Percentiles rank a stretch among this genome's conserved stretches.
These are phyloP conservation scores for Sphaerulina musiva DNA, from an alignment of 2,329 filamentous ascomycete genomes.

Conservation along the genomic window DNA sequence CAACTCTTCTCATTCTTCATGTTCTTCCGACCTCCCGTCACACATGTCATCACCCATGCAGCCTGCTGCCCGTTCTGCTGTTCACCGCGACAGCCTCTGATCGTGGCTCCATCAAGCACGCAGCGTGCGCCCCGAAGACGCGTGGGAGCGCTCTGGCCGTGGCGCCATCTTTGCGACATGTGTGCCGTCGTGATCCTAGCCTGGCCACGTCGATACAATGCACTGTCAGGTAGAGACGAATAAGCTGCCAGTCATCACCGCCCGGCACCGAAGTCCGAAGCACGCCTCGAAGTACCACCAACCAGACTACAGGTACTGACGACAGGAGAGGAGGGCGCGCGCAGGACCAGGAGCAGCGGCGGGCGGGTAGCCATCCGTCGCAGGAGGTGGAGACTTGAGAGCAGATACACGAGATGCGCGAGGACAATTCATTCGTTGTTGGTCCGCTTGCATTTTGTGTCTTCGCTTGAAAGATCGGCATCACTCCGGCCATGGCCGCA, in stretches of 20 bases:
- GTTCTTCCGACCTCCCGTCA: neutral
- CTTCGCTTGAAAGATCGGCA: conserved; percentile 1
- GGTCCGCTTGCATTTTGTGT: conserved; percentile 4
- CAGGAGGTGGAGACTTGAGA: neutral
- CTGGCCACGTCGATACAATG: neutral
- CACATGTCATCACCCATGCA: neutral
- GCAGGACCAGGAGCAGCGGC: neutral
- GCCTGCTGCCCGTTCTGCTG: neutral
- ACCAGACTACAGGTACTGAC: neutral
- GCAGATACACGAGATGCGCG: neutral
- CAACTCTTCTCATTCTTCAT: neutral
- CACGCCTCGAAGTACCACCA: too few relatives aligned
- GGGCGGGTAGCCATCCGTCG: neutral
- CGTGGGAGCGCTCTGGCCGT: neutral
- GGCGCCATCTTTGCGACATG: neutral
- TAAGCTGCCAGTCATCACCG: neutral
- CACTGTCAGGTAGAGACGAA: too few relatives aligned
- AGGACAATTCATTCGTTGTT: neutral
- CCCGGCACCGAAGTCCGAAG: too few relatives aligned
- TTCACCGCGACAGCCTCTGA: neutral
- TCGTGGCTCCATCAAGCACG: neutral
- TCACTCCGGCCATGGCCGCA: neutral
- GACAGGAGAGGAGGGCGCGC: neutral
- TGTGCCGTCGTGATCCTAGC: neutral
- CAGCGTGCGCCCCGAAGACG: neutral